phyloP scores from a whole-genome alignment of 1,284 basidiomycete genomes.

The Golubevia sp. region DNA sequence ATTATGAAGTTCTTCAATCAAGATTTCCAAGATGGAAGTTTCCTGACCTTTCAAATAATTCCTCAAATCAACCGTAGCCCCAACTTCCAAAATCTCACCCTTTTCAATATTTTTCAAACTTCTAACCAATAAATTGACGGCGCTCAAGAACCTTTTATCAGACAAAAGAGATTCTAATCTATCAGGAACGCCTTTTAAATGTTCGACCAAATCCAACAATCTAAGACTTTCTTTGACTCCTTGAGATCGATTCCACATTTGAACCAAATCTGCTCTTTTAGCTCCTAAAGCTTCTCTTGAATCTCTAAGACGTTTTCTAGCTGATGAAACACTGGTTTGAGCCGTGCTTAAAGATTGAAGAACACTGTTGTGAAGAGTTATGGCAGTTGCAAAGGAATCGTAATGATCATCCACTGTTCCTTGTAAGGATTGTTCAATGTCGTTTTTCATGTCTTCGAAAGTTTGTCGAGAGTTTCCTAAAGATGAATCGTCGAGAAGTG shows the following conservation, averaged over 20 bases:
- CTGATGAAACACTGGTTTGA: conserved; percentile 39
- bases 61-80: conserved; percentile 85
- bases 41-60: conserved; percentile 86
- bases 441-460: conserved; percentile 42
- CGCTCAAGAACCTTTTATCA: conserved; percentile 89
- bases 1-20: conserved; percentile 93
- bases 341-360: conserved; percentile 31
- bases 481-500: conserved; percentile 49
- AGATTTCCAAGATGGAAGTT: conserved; percentile 69
- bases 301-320: conserved; percentile 37
- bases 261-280: conserved; percentile 54
- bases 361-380: conserved; percentile 55
- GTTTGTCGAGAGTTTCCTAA: conserved; percentile 35
- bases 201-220: conserved; percentile 59
- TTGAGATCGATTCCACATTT: conserved; percentile 57
- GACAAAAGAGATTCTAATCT: conserved; percentile 90
- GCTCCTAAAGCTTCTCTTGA: conserved; percentile 55
- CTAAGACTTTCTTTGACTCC: conserved; percentile 51
- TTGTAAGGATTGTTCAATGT: conserved; percentile 49
- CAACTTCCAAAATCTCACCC: conserved; percentile 89
- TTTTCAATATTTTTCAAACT: conserved; percentile 90
- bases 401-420: conserved; percentile 58
- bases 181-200: conserved; percentile 88
- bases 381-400: conserved; percentile 59
- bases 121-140: conserved; percentile 82